Evolutionary conservation across 352 stramenopile genomes (phyloP).

Genomic region (Hyaloperonospora brassicae): DNA sequence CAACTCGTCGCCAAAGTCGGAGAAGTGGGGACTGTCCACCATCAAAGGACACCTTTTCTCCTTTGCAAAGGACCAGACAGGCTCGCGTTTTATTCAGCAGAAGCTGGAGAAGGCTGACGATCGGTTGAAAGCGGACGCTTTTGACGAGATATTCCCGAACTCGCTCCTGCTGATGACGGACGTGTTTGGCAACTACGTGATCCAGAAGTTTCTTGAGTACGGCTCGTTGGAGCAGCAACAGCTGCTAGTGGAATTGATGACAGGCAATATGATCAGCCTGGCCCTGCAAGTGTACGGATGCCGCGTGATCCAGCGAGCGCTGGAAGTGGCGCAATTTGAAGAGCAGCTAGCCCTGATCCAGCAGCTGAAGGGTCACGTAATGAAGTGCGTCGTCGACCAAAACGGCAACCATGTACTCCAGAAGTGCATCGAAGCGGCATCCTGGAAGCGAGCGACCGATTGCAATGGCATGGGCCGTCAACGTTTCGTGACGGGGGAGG

Average conservation of each 20-base stretch:
- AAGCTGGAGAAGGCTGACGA: slow-evolving; percentile 83
- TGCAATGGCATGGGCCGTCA: slow-evolving; percentile 16
- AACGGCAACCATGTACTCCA: slow-evolving; percentile 99
- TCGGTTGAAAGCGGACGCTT: slow-evolving; percentile 56
- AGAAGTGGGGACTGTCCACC: slow-evolving; percentile 73
- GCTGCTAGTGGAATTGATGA: slow-evolving; percentile 80
- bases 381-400: slow-evolving; percentile 95
- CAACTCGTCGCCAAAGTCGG: slow-evolving; percentile 49
- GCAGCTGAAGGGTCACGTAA: slow-evolving; percentile 71
- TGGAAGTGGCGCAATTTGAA: slow-evolving; percentile 65
- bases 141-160: slow-evolving; percentile 78
- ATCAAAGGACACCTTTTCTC: slow-evolving; percentile 81
- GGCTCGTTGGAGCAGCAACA: slow-evolving; percentile 84
- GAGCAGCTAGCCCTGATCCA: slow-evolving; percentile 73
- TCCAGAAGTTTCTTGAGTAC: slow-evolving; percentile 97
- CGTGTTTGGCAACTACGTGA: slow-evolving; percentile 99
- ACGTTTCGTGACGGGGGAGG: slow-evolving; percentile 54
- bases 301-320: slow-evolving; percentile 93
- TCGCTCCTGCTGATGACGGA: slow-evolving; percentile 83
- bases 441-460: slow-evolving; percentile 34
- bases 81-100: slow-evolving; percentile 84
- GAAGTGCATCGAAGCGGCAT: slow-evolving; percentile 93
- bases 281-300: slow-evolving; percentile 95
- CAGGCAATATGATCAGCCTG: slow-evolving; percentile 91
- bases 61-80: slow-evolving; percentile 82